These are phyloP conservation scores for Botrytis fragariae DNA, from an alignment of 2,329 filamentous ascomycete species.

Conservation along the genomic window DNA sequence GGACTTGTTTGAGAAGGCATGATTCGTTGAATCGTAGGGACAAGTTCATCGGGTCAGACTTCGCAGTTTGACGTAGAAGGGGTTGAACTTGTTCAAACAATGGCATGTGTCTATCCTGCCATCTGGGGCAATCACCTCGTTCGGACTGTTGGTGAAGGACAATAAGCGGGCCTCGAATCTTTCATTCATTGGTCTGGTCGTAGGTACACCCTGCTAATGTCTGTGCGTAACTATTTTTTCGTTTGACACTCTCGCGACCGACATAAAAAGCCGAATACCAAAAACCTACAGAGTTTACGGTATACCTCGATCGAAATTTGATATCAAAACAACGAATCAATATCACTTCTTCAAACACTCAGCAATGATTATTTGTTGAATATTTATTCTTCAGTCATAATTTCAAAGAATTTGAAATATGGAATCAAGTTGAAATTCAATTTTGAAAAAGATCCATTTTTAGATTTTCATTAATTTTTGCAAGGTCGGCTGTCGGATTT, in stretches of 20 bases:
- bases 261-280: no score
- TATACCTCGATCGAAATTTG: not conserved
- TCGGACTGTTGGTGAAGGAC: not conserved
- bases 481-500: no score
- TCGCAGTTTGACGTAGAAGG: not conserved
- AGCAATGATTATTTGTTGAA: no score
- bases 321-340: no score
- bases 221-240: not conserved
- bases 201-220: not conserved
- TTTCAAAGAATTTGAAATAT: no score
- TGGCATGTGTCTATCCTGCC: not conserved
- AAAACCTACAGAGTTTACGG: no score
- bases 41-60: not conserved
- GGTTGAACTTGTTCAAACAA: not conserved
- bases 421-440: no score
- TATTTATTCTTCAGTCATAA: no score
- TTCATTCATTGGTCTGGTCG: not conserved
- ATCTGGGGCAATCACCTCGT: not conserved
- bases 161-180: not conserved
- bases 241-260: not conserved
- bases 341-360: no score
- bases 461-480: no score
- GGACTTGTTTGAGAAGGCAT: not conserved
- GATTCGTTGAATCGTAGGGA: not conserved
- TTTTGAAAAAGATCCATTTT: no score